A percentile compares a stretch with the other conserved stretches of the same genome.
Conservation (phyloP, 169 alveolate species). For the Babesia microti region DNA sequence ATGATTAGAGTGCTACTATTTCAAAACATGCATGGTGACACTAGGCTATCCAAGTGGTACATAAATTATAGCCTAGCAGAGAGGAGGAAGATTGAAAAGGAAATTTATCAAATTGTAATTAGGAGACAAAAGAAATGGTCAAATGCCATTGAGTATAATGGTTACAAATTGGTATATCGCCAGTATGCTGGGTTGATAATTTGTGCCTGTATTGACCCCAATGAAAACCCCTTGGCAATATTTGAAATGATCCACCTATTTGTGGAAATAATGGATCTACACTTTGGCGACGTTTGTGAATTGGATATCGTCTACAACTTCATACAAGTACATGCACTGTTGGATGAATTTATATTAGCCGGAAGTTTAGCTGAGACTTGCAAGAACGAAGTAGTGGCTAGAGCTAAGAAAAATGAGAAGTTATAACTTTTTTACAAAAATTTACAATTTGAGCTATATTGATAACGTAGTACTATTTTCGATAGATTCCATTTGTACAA, state of each 20-base stretch:
- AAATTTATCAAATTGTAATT: slow-evolving; percentile 13
- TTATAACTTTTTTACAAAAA: too few relatives aligned
- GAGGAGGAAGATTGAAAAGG: slow-evolving; percentile 26
- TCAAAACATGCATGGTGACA: slow-evolving; percentile 32
- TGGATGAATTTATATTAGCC: slow-evolving; percentile 87
- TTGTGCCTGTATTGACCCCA: slow-evolving; percentile 65
- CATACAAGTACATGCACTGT: slow-evolving; percentile 91
- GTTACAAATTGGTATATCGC: slow-evolving; percentile 33
- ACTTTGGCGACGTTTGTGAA: slow-evolving; percentile 88
- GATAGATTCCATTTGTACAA: too few relatives aligned
- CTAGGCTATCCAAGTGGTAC: slow-evolving; percentile 40
- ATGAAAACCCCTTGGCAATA: slow-evolving; percentile 86
- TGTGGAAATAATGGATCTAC: slow-evolving; percentile 94
- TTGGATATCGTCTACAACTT: slow-evolving; percentile 91
- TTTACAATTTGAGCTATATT: too few relatives aligned
- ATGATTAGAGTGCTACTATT: slow-evolving; percentile 44
- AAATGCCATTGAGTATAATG: slow-evolving; percentile 34
- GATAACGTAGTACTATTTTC: too few relatives aligned
- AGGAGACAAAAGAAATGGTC: slow-evolving; percentile 31
- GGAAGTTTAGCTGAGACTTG: slow-evolving; percentile 40
- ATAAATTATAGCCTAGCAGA: background rate
- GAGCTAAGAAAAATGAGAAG: too few relatives aligned
- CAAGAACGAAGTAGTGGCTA: slow-evolving; percentile 21
- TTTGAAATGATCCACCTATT: slow-evolving; percentile 94
- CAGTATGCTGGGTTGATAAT: slow-evolving; percentile 30